Conservation (phyloP, 2,329 filamentous ascomycete species). For the Truncatella angustata region DNA sequence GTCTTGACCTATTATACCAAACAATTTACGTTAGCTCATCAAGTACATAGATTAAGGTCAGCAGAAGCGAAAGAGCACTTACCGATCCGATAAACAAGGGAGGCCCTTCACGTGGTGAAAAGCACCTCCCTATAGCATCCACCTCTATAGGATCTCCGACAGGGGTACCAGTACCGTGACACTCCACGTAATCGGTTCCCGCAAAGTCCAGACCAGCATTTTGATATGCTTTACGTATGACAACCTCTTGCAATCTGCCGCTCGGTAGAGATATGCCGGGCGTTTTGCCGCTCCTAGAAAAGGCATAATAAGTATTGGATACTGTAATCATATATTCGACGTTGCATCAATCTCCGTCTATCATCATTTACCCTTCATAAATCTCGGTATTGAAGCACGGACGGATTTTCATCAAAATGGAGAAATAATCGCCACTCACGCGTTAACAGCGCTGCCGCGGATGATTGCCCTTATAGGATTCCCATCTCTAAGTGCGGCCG, state of each 20-base stretch:
- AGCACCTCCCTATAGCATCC: constrained; percentile 18
- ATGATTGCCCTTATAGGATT: constrained; percentile 19
- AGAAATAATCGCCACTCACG: no score
- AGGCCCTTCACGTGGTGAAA: constrained; percentile 12
- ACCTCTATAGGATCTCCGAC: constrained; percentile 40
- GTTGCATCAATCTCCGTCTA: no score
- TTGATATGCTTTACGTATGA: constrained; percentile 20
- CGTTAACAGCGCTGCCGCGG: constrained; percentile 18
- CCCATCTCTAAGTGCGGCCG: constrained; percentile 8
- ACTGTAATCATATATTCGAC: no score
- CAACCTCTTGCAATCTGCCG: constrained; percentile 16
- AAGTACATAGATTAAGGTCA: no score
- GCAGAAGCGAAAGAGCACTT: no score
- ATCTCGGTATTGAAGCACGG: no score
- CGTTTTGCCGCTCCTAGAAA: constrained; percentile 18
- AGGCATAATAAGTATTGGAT: no score
- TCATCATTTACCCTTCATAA: no score
- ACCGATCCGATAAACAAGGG: constrained; percentile 19
- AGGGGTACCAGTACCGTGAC: constrained; percentile 35
- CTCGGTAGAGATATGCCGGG: constrained; percentile 20
- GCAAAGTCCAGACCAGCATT: constrained; percentile 15
- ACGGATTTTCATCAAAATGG: no score
- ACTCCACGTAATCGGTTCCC: constrained; percentile 18
- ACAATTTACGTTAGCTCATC: no score
- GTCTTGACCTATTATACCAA: constrained; percentile 13